Evolutionary conservation across 257 asterid genomes (phyloP), one percentile per base, ranked within the genome.

Genomic region (Penstemon barbatus): DNA sequence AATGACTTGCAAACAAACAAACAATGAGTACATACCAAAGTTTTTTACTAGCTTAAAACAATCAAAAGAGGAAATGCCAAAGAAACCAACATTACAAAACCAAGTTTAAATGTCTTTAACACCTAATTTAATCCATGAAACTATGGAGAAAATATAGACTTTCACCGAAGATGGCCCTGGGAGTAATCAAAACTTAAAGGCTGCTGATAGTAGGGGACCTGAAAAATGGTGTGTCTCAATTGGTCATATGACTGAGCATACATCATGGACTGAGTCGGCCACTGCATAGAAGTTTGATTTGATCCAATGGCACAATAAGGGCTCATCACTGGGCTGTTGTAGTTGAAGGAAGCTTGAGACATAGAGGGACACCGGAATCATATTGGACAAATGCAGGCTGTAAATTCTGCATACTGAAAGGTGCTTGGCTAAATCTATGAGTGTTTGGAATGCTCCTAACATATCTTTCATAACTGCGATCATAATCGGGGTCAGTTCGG

Each of bases 191-290:
- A 94, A 65, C 95, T 91, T 62, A 91, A 83, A 45, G 97, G 99
- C 79, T 91, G 99, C 90, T 86, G 99, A 77, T 81, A 83, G 78
- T 85, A 79, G 63, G 97, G 88, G 13, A 88, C 89, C 97, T 87
- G 99, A 71, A 91, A 84, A 67, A 80, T 66, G 56, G 80, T 81
- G 63, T 81, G 93, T 57, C 96, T 83, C 42, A 87, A 74, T 75
- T 87, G 97, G 79, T 87, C 97, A 70, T 91, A 89, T 15, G 97
- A 87, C 50, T 89, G 90, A 9, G 96, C 93, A 85, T 87, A 86
- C 87, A 94, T 87, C 95, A 89, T 83, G 43, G 97, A 79, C 77
- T 87, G 97, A 50, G 90, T 81, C 15, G 95, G 97, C 95, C 95
- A 89, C 82, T 83, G 99, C 85, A 89, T 72, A 44, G 95, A 70